Evolutionary conservation across 83 land plant genomes (phyloP).

Genomic region (Larix sibirica): DNA sequence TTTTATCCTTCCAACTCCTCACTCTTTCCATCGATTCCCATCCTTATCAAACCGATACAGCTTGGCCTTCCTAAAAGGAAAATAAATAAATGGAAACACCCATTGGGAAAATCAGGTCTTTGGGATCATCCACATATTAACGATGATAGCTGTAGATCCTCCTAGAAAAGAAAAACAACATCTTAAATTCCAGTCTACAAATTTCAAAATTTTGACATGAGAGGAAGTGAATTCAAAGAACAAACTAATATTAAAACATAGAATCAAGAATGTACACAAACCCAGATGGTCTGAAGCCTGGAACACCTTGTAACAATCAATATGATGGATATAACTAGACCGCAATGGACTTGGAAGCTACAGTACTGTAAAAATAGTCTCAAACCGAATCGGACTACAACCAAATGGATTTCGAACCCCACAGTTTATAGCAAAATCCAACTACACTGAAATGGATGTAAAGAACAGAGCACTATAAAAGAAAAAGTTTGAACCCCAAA

Average conservation of each 20-base stretch:
- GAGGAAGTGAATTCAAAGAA: neutral
- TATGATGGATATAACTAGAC: neutral
- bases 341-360: neutral
- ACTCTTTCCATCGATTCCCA: conserved; percentile 88
- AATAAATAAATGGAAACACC: neutral
- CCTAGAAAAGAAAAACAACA: neutral
- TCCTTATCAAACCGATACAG: conserved; percentile 80
- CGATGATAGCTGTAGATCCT: neutral
- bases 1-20: conserved; percentile 81
- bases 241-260: neutral
- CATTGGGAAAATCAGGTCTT: neutral
- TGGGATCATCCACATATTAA: neutral
- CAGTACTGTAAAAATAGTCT: neutral
- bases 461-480: neutral
- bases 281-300: neutral
- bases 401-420: neutral
- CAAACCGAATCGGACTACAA: neutral
- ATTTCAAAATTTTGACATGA: neutral
- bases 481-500: neutral
- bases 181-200: neutral
- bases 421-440: neutral
- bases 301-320: neutral
- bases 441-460: neutral
- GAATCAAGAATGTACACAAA: neutral
- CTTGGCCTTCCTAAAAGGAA: conserved; percentile 72